phyloP scores from a whole-genome alignment of 306 rosid species.

The Citrullus amarus region DNA sequence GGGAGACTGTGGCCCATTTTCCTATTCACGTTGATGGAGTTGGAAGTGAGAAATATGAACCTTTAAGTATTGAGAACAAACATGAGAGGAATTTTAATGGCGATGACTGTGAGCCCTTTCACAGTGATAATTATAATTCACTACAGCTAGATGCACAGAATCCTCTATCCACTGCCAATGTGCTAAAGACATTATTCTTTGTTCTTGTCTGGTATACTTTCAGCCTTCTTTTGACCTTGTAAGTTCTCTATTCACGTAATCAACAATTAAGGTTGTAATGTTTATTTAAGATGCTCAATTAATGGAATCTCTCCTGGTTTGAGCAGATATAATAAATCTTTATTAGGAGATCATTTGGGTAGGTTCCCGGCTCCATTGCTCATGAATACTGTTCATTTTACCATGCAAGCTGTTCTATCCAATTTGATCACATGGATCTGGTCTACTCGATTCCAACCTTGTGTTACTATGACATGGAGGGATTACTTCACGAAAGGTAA shows the following conservation, averaged over 20 bases:
- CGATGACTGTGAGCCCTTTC: constrained; percentile 16
- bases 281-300: background rate
- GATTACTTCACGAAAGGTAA: constrained; percentile 84
- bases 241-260: constrained; percentile 31
- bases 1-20: constrained; percentile 36
- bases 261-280: background rate
- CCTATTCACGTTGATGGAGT: constrained; percentile 28
- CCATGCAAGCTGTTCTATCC: constrained; percentile 85
- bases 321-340: constrained; percentile 83
- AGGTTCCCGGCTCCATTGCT: constrained; percentile 90
- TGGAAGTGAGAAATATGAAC: constrained; percentile 38
- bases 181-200: constrained; percentile 76
- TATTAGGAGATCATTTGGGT: constrained; percentile 86
- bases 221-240: constrained; percentile 94
- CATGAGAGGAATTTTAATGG: constrained; percentile 27
- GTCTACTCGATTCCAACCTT: constrained; percentile 58
- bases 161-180: constrained; percentile 34
- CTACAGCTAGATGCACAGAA: constrained; percentile 17
- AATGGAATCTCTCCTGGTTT: constrained; percentile 12
- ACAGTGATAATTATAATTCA: constrained; percentile 25
- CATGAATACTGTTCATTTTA: constrained; percentile 82
- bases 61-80: constrained; percentile 54
- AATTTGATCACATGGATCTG: constrained; percentile 75
- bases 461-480: constrained; percentile 75
- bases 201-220: constrained; percentile 79